Percentiles rank a stretch among this genome's conserved stretches.
Conservation (phyloP, 1,284 basidiomycete species). For the Chalciporus piperatoides region DNA sequence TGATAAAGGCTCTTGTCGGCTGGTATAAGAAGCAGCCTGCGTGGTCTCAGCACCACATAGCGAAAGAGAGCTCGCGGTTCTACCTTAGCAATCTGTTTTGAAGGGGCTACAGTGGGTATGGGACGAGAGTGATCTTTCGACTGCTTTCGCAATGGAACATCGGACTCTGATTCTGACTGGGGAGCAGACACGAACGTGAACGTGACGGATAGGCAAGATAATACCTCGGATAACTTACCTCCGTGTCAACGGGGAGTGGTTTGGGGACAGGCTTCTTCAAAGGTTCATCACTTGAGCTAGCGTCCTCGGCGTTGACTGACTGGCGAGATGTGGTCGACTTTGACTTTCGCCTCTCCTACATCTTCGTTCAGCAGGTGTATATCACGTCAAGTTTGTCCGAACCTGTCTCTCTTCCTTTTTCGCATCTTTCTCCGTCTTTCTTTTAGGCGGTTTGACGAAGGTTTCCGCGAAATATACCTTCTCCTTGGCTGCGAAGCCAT, state of each 20-base stretch:
- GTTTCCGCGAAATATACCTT: slow-evolving; percentile 42
- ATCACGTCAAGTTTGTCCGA: neutral
- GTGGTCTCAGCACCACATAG: slow-evolving; percentile 1
- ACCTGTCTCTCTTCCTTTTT: slow-evolving; percentile 17
- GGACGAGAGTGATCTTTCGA: neutral
- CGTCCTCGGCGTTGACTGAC: slow-evolving; percentile 10
- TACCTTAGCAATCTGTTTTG: slow-evolving; percentile 18
- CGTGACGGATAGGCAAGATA: neutral
- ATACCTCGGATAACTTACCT: slow-evolving; percentile 13
- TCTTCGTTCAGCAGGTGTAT: slow-evolving; percentile 9
- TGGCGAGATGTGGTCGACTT: slow-evolving; percentile 7
- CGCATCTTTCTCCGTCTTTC: slow-evolving; percentile 27
- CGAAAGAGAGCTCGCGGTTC: neutral
- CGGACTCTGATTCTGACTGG: slow-evolving; percentile 23
- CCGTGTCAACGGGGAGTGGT: slow-evolving; percentile 7
- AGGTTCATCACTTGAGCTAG: slow-evolving; percentile 9
- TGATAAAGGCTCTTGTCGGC: slow-evolving; percentile 6
- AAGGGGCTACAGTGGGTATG: slow-evolving; percentile 1
- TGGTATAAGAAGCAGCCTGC: slow-evolving; percentile 7
- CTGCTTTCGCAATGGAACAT: slow-evolving; percentile 6
- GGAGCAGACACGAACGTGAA: neutral
- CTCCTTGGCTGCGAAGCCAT: slow-evolving; percentile 34
- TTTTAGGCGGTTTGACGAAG: slow-evolving; percentile 33
- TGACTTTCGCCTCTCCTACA: slow-evolving; percentile 19
- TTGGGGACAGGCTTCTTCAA: slow-evolving; percentile 7